Evolutionary conservation across 352 stramenopile genomes (phyloP), one percentile per base, ranked within the genome.

Genomic region (Globisporangium irregulare): DNA sequence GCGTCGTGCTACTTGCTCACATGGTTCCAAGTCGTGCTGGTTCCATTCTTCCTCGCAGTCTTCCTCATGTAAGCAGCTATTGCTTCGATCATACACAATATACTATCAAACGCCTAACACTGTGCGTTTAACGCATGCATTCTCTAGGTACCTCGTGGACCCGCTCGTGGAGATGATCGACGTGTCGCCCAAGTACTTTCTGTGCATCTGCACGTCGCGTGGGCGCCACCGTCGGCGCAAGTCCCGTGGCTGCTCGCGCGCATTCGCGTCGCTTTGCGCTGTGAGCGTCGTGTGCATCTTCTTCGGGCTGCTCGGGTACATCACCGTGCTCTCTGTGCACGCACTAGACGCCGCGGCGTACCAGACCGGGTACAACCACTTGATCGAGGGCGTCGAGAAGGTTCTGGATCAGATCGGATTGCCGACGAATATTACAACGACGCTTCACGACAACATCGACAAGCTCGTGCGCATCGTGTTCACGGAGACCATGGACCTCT

Each of bases 361-460:
- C 74, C 88, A 96, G 70, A 82, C 82, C 3, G 88, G 88, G 25
- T 96, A 96, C 72, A 94, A 84, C 59, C 66, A 87, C 63, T 67
- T 96, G 41, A 77, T 94, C 3, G 74, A 82, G 22, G 71, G 73
- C 32, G 77, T 96, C 27, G 88, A 96, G 67, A 67, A 74, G 25
- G 67, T 96, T 22, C 72, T 90, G 10, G 75, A 77, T 5, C 85
- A 91, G 67, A 88, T 96, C 58, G 88, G 88, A 36, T 68, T 96
- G 27, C 86, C 88, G 7, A 80, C 91, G 55, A 96, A 94, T 71
- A 96, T 96, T 68, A 96, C 88, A 8, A 94, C 87, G 64, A 96
- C 88, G 63, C 79, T 96, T 61, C 88, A 96, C 66, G 88, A 96
- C 74, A 96, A 96, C 66, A 85, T 96, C 59, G 86, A 96, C 77